Evolutionary conservation across 176 grass and related monocot species (phyloP), one percentile per base, ranked within the genome.

Genomic region (Cenchrus purpureus): DNA sequence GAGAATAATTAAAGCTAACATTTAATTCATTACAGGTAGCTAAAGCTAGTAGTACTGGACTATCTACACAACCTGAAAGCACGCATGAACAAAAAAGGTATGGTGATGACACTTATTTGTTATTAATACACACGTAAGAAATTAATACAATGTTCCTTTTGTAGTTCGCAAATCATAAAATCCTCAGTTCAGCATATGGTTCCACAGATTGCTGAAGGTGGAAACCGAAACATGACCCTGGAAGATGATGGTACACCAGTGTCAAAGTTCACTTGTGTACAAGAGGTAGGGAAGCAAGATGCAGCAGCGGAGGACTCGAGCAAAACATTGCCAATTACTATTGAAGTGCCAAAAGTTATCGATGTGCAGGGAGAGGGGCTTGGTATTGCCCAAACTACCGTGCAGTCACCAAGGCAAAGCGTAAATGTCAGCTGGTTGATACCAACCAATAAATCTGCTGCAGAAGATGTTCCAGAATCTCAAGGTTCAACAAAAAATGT

Each of bases 401-500:
- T 55, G 22, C 52, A 70, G 22, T 37, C 28, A 19, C 48, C 89
- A 75, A 74, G 12, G 25, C 48, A 61, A 68, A 59, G 79, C 64
- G 9, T 85, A 51, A 68, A 84, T 61, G 74, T 55, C 49, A 64
- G 82, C 70, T 76, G 37, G 68, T 45, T n/a, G 65, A 89, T 89
- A 72, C 74, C 68, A 45, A 32, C 48, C 5, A 61, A 32, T 48
- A 63, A 67, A 70, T 75, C 16, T 81, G 48, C 50, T 6, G 25
- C 56, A 87, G 89, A 91, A 75, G 85, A 89, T 79, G 40, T 85
- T 85, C 68, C 87, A 76, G 90, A 90, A 76, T 95, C 93, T 20
- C 79, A 90, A 86, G 88, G 76, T 77, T 92, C 83, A 63, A 82
- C 90, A 57, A 89, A 77, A 81, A 85, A 86, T 78, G 43, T 66